A percentile compares a stretch with the other conserved stretches of the same genome.
These are phyloP conservation scores for Leptodermis oblonga DNA, from an alignment of 257 asterid species.

Conservation along the genomic window DNA sequence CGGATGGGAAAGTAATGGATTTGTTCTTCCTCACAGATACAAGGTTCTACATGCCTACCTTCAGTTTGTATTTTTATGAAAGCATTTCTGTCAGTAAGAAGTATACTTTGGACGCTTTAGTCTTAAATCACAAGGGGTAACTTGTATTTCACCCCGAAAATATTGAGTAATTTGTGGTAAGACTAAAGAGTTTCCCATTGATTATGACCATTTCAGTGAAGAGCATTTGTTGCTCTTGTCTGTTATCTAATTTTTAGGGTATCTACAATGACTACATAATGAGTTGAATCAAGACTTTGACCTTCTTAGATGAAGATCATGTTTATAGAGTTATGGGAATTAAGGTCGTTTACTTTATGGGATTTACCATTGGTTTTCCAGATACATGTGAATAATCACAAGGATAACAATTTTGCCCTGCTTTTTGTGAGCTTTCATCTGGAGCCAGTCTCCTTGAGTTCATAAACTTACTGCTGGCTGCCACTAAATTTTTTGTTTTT, in stretches of 20 bases:
- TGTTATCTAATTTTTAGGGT: not conserved
- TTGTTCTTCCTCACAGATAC: conserved; percentile 81
- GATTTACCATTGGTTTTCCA: not conserved
- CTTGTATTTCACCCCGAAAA: not conserved
- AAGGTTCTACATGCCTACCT: conserved; percentile 46
- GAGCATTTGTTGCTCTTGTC: not conserved
- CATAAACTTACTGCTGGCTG: not conserved
- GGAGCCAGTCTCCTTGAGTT: not conserved
- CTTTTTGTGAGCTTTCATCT: not conserved
- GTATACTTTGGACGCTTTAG: not conserved
- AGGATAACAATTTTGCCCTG: not conserved
- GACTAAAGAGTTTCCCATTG: not conserved
- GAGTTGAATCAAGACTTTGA: not conserved
- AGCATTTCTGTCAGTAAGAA: not conserved
- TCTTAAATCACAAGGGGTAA: not conserved
- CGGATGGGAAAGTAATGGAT: conserved; percentile 85
- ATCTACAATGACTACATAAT: not conserved
- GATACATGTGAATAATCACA: not conserved
- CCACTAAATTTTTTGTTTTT: not conserved
- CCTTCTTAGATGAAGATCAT: not conserved
- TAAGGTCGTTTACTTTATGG: not conserved
- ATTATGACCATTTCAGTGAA: not conserved
- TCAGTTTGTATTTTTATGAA: not conserved
- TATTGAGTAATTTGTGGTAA: not conserved
- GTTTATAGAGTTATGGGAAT: not conserved